Percentiles rank a stretch among this genome's conserved stretches.
Conservation (phyloP, 768 basidiomycete species). For the Tulasnella calospora region DNA sequence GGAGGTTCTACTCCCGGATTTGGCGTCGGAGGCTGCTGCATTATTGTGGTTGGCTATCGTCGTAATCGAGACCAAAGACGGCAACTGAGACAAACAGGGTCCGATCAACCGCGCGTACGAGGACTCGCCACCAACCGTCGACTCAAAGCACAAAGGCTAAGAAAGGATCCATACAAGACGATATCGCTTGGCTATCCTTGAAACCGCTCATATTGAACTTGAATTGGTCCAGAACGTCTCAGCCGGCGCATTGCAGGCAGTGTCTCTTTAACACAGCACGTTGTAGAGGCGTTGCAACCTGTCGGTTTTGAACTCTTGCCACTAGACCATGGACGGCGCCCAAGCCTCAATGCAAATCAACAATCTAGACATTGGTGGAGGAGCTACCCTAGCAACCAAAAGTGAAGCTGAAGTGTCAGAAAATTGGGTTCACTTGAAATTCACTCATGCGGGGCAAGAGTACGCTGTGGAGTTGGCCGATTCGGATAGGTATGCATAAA, state of each 20-base stretch:
- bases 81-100: conserved; percentile 2
- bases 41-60: not conserved
- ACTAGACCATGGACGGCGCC: conserved; percentile 1
- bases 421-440: conserved; percentile 57
- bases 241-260: not conserved
- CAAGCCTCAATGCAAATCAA: conserved; percentile 1
- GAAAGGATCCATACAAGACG: not conserved
- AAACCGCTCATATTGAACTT: not conserved
- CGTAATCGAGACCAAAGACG: not conserved
- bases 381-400: conserved; percentile 4
- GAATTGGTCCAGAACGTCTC: not conserved
- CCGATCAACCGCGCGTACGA: not conserved
- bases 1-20: conserved; percentile 12
- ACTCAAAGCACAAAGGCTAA: not conserved
- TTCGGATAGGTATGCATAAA: conserved; percentile 61
- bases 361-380: not conserved
- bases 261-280: not conserved
- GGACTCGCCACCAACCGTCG: conserved; percentile 3
- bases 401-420: conserved; percentile 14
- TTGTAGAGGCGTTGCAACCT: not conserved
- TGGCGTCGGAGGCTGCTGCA: conserved; percentile 12
- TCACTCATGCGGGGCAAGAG: conserved; percentile 66
- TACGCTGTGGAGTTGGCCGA: conserved; percentile 66
- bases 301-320: not conserved
- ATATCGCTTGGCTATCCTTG: not conserved